Conservation (phyloP, 208 protist genomes). For the Entamoeba dispar region DNA sequence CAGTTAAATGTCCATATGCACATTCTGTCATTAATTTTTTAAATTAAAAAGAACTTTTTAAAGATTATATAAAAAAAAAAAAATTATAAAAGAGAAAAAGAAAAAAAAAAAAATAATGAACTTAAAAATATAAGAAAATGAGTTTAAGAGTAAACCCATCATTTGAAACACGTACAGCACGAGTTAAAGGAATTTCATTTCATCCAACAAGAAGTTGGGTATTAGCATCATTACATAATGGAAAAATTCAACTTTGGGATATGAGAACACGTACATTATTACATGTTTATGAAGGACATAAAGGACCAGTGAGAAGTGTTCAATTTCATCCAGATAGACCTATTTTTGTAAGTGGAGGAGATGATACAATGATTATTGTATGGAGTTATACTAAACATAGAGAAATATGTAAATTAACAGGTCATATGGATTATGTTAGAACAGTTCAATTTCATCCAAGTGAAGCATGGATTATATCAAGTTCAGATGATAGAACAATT, state of each 20-base stretch:
- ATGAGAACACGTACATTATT: conserved; percentile 48
- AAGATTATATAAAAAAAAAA: neutral
- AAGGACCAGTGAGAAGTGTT: conserved; percentile 72
- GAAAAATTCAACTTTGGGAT: conserved; percentile 92
- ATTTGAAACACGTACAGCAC: conserved; percentile 30
- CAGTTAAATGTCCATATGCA: neutral
- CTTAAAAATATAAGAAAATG: neutral
- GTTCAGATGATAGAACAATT: conserved; percentile 91
- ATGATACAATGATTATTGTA: conserved; percentile 53
- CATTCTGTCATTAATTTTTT: neutral
- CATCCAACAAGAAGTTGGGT: conserved; percentile 86
- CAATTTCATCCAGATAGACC: conserved; percentile 89
- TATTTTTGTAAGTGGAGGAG: conserved; percentile 88
- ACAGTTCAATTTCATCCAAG: conserved; percentile 79
- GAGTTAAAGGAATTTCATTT: conserved; percentile 90
- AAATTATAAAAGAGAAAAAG: neutral
- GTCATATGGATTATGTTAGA: conserved; percentile 95
- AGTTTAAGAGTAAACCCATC: neutral
- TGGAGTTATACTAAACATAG: conserved; percentile 22
- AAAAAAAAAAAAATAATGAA: neutral
- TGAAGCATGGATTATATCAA: conserved; percentile 84
- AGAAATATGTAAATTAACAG: conserved; percentile 81
- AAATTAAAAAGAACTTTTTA: neutral
- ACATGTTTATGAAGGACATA: neutral
- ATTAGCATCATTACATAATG: conserved; percentile 85